Conservation (phyloP, 1,284 basidiomycete species). For the Fistulina hepatica region DNA sequence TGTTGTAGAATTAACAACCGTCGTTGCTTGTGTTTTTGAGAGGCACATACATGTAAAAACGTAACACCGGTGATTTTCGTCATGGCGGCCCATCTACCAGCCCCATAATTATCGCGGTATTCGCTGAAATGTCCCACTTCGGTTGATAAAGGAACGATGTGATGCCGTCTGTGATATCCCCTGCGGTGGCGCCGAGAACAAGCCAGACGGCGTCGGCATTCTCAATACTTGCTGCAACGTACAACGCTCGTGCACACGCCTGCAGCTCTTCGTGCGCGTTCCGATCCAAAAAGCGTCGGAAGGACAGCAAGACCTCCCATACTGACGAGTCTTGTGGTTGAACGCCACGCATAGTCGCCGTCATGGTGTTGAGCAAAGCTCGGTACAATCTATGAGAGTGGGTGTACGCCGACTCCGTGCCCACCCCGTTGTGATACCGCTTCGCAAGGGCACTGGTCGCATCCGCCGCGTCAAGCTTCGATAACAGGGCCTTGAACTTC, state of each 20-base stretch:
- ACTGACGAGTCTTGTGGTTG: constrained; percentile 55
- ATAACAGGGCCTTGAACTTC: constrained; percentile 51
- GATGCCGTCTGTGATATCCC: constrained; percentile 29
- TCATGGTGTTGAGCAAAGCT: constrained; percentile 64
- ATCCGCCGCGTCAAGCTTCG: constrained; percentile 49
- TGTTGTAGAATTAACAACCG: neutral
- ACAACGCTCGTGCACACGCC: constrained; percentile 51
- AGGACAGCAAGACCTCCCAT: constrained; percentile 71
- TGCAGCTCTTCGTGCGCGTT: constrained; percentile 67
- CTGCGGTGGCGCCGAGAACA: constrained; percentile 48
- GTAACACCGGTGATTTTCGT: neutral
- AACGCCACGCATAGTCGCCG: constrained; percentile 50
- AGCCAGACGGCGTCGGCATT: constrained; percentile 82
- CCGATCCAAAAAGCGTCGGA: constrained; percentile 63
- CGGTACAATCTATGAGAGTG: constrained; percentile 68
- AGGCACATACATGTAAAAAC: neutral
- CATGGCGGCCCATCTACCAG: neutral
- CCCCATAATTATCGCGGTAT: constrained; percentile 32
- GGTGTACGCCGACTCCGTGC: constrained; percentile 63
- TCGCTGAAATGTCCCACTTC: constrained; percentile 52
- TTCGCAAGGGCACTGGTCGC: constrained; percentile 50
- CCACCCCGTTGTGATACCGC: constrained; percentile 36
- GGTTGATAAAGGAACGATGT: constrained; percentile 41
- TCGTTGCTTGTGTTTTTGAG: neutral
- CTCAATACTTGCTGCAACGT: constrained; percentile 41